phyloP scores from a whole-genome alignment of 768 basidiomycete genomes.

The Podaxis pistillaris region DNA sequence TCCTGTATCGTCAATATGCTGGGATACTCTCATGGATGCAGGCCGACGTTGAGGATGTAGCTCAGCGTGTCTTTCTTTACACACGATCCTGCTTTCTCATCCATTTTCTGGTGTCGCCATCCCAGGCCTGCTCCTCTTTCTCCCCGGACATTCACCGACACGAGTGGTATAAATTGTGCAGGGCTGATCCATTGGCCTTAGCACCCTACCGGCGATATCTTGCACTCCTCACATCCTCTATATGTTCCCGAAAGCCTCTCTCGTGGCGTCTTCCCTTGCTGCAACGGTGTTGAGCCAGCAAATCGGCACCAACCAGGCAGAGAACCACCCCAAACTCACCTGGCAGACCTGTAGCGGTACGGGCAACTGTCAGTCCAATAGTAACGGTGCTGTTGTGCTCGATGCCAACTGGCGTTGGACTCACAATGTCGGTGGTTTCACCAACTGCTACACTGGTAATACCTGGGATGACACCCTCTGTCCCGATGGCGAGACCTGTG shows the following conservation, averaged over 20 bases:
- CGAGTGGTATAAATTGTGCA: neutral
- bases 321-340: constrained; percentile 43
- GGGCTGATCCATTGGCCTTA: neutral
- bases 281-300: constrained; percentile 42
- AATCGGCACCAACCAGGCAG: constrained; percentile 41
- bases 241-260: constrained; percentile 6
- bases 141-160: constrained; percentile 10
- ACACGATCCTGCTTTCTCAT: neutral
- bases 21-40: neutral
- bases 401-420: constrained; percentile 54
- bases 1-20: neutral
- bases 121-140: neutral
- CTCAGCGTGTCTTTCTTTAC: neutral
- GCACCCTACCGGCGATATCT: neutral
- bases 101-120: constrained; percentile 7
- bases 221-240: neutral
- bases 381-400: constrained; percentile 30
- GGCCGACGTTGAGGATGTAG: neutral
- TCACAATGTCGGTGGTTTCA: constrained; percentile 34
- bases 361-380: constrained; percentile 34
- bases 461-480: constrained; percentile 50
- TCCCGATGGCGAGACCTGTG: constrained; percentile 47
- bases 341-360: constrained; percentile 38
- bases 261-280: constrained; percentile 7
- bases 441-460: constrained; percentile 51